phyloP scores from a whole-genome alignment of 176 grass and related monocot genomes.

The Eleusine indica region DNA sequence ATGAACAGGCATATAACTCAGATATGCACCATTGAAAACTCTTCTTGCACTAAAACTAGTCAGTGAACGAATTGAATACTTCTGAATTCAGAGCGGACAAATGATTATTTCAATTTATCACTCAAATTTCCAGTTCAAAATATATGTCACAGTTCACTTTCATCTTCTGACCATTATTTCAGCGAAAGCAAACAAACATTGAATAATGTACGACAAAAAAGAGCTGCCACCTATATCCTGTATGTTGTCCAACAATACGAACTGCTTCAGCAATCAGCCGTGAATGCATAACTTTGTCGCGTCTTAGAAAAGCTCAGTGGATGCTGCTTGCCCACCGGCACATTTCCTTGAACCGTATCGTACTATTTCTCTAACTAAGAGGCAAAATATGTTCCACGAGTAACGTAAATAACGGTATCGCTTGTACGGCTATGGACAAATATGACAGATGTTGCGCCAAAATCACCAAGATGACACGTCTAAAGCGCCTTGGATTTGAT shows the following conservation, averaged over 20 bases:
- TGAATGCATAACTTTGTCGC: background rate
- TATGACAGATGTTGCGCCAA: background rate
- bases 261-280: background rate
- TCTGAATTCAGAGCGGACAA: background rate
- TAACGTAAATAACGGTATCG: background rate
- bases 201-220: background rate
- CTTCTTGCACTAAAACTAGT: background rate
- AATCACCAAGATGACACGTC: background rate
- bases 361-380: slow-evolving; percentile 7
- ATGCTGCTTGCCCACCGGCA: background rate
- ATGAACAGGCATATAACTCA: background rate
- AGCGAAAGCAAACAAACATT: slow-evolving; percentile 7
- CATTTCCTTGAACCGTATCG: background rate
- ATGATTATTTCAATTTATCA: background rate
- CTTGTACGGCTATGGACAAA: background rate
- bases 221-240: background rate
- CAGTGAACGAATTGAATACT: background rate
- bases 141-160: background rate
- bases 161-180: background rate
- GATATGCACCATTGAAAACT: slow-evolving; percentile 7
- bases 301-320: background rate
- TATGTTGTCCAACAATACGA: background rate
- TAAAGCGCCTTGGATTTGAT: background rate
- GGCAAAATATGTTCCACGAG: background rate
- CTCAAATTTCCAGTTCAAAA: background rate